A percentile compares a stretch with the other conserved stretches of the same genome.
These are phyloP conservation scores for Polytolypa hystricis DNA, from an alignment of 2,329 filamentous ascomycete species.

Conservation along the genomic window DNA sequence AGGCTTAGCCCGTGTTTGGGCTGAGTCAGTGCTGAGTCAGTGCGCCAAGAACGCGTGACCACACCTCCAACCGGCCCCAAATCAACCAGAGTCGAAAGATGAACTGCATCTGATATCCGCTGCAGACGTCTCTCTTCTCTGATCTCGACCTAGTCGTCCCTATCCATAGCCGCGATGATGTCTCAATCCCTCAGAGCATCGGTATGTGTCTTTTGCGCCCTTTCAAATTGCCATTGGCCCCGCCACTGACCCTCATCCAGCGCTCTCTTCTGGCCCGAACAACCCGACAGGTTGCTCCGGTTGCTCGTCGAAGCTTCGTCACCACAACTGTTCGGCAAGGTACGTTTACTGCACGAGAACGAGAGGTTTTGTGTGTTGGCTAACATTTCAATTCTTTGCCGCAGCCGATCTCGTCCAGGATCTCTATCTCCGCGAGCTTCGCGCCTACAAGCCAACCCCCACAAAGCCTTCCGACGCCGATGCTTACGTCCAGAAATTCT, in stretches of 20 bases:
- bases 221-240: conserved; percentile 10
- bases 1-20: background rate
- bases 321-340: conserved; percentile 51
- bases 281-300: conserved; percentile 45
- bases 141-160: conserved; percentile 6
- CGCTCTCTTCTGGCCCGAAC: conserved; percentile 51
- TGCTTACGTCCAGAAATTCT: conserved; percentile 84
- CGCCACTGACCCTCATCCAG: conserved; percentile 28
- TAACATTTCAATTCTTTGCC: conserved; percentile 8
- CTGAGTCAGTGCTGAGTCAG: background rate
- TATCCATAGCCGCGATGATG: conserved; percentile 8
- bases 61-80: conserved; percentile 1
- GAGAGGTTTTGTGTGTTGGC: background rate
- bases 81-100: conserved; percentile 1
- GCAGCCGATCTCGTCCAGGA: conserved; percentile 95
- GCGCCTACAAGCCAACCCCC: conserved; percentile 78
- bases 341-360: conserved; percentile 34
- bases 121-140: too few relatives aligned
- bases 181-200: conserved; percentile 14
- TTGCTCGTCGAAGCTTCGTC: conserved; percentile 53
- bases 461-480: conserved; percentile 80
- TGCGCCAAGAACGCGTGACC: background rate
- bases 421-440: conserved; percentile 92
- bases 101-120: too few relatives aligned
- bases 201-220: conserved; percentile 3